phyloP scores from a whole-genome alignment of 306 rosid species.

The Pterocarpus santalinus region DNA sequence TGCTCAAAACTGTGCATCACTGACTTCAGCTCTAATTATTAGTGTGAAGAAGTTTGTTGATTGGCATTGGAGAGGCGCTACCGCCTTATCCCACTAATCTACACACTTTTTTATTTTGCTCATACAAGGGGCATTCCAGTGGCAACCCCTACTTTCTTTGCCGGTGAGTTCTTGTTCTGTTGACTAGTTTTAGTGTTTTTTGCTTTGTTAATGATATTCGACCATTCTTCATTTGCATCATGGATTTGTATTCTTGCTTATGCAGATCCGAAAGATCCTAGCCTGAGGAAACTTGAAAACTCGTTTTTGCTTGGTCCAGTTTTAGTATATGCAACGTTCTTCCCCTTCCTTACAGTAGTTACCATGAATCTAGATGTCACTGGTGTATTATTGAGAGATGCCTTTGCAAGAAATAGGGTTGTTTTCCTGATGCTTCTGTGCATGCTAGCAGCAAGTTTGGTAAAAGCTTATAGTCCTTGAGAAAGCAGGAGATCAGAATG shows the following conservation, averaged over 20 bases:
- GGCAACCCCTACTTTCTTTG: constrained; percentile 83
- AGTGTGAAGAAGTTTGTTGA: constrained; percentile 98
- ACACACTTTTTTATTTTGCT: constrained; percentile 89
- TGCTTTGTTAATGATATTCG: constrained; percentile 38
- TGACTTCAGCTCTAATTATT: constrained; percentile 48
- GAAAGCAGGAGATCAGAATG: constrained; percentile 10
- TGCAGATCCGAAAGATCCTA: constrained; percentile 85
- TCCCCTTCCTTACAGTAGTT: constrained; percentile 39
- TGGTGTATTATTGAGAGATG: constrained; percentile 20
- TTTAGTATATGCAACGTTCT: constrained; percentile 86
- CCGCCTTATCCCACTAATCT: constrained; percentile 75
- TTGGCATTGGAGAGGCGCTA: constrained; percentile 89
- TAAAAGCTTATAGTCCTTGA: constrained; percentile 34
- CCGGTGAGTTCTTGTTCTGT: constrained; percentile 70
- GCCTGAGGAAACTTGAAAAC: constrained; percentile 75
- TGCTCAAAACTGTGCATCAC: constrained; percentile 41
- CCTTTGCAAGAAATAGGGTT: constrained; percentile 37
- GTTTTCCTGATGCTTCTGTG: constrained; percentile 35
- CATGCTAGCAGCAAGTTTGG: constrained; percentile 4
- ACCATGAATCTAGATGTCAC: constrained; percentile 32
- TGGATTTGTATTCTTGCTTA: constrained; percentile 44
- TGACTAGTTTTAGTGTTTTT: constrained; percentile 33
- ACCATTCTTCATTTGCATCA: constrained; percentile 33
- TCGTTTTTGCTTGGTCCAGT: constrained; percentile 89
- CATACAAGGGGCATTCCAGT: constrained; percentile 87